Percentiles rank a stretch among this genome's conserved stretches.
These are phyloP conservation scores for Peronospora farinosa DNA, from an alignment of 352 stramenopile genomes.

Conservation along the genomic window DNA sequence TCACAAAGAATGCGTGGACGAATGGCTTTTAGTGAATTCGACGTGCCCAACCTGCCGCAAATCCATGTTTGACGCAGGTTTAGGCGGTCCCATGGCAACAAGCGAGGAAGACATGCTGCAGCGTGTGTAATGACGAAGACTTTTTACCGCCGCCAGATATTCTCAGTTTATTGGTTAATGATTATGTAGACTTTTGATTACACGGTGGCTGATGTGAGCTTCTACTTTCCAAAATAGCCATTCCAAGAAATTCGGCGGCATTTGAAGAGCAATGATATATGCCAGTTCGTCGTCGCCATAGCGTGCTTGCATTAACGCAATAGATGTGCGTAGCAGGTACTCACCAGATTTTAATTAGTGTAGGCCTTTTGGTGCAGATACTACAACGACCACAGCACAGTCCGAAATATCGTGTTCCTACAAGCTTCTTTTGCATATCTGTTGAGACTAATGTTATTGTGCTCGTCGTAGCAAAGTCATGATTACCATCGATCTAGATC, in stretches of 20 bases:
- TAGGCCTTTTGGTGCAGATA: too few relatives aligned
- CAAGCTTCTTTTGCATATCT: too few relatives aligned
- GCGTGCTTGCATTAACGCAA: slow-evolving; percentile 21
- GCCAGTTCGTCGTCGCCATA: slow-evolving; percentile 9
- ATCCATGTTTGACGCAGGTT: slow-evolving; percentile 53
- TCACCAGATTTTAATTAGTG: too few relatives aligned
- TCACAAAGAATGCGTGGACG: slow-evolving; percentile 87
- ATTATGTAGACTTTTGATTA: too few relatives aligned
- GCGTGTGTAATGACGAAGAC: slow-evolving; percentile 33
- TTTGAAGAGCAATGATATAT: slow-evolving; percentile 5
- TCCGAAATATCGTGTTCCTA: too few relatives aligned
- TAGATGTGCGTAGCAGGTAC: slow-evolving; percentile 10
- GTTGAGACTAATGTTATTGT: too few relatives aligned
- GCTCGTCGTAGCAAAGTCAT: too few relatives aligned
- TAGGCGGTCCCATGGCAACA: slow-evolving; percentile 19
- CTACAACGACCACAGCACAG: too few relatives aligned
- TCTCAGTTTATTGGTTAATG: too few relatives aligned
- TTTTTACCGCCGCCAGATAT: too few relatives aligned
- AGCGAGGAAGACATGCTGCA: slow-evolving; percentile 59
- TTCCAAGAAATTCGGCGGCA: not conserved
- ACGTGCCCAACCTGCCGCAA: slow-evolving; percentile 85
- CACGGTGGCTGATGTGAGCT: not conserved
- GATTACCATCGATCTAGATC: too few relatives aligned
- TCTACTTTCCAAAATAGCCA: slow-evolving; percentile 1
- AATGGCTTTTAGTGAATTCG: slow-evolving; percentile 85